Base-by-base conservation (phyloP, 257 asterid genomes). In the Linaria vulgaris region DNA sequence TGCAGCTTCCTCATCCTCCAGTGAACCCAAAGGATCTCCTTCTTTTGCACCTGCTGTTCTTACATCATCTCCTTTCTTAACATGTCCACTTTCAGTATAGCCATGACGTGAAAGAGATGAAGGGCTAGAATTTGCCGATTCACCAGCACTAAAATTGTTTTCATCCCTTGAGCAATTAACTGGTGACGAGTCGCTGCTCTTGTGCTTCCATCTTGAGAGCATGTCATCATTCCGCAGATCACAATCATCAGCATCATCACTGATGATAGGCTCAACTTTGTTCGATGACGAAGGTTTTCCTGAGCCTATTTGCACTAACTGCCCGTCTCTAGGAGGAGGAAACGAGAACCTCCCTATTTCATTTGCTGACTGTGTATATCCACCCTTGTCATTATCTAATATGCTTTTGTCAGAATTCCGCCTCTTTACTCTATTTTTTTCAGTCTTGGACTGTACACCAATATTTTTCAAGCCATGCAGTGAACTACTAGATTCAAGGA, bases 1-100 rank as follows among this genome's bases (percentile, higher is more conserved):
- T 76, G 82, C 82, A 74, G 95, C 95, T 78, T 94, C 99, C 63
- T 94, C 99, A 38, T 94, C 99, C 80, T 92, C 99, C 74, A 89
- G 48, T 39, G 79, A 76, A 17, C 74, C 59, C 72, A 64, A 87
- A 61, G 85, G 82, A 51, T 86, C 90, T 66, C 78, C 96, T 73
- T 79, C 94, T 70, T 82, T 73, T 37, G 64, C 74, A 48, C 68
- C 80, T 46, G 76, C 69, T 55, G 76, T 56, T 70, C 66, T 59
- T 24, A 43, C 62, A 77, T 76, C 76, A 61, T 72, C 76, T 74
- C 82, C 88, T 74, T 79, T 76, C 77, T 77, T 72, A 37, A 77
- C 75, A 72, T 61, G 82, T 68, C 73, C 84, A 47, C 76, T 78
- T 61, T 83, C 95, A 72, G 76, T 61, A 53, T 84, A 79, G 24